Base-by-base conservation (phyloP, 2,329 filamentous ascomycete species). In the Drechslerella coelobrocha region DNA sequence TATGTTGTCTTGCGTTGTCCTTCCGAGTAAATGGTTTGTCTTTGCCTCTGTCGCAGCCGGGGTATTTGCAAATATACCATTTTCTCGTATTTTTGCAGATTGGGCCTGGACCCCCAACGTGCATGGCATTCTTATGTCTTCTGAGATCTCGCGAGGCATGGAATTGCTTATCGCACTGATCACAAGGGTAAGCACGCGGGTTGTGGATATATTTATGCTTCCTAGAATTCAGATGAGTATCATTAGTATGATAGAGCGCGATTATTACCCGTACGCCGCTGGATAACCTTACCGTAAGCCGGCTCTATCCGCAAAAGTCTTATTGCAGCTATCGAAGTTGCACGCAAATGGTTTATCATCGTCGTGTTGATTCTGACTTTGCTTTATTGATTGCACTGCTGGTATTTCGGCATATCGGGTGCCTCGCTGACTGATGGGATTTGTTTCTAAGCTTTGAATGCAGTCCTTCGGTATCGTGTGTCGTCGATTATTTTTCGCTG, bases 181-280 rank as follows among this genome's bases (percentile, higher is more conserved):
- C 52, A 19, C 65, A 69, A 34, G 61, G 57, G 51, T 61, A 69
- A 1, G 51, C 9, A 2, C 56, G 65, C 31, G 56, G 57, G 9
- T 69, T 53, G 21, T 69, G 65, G 27, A 62, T 56, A 24, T 69
- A 69, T 51, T 57, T 69, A 26, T 69, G 65, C 27, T 69, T 69
- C 27, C 65, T 69, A 41, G n/a, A n/a, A n/a, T n/a, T n/a, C n/a
- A n/a, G 14, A 31, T 10, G 29, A 17, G 19, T 8, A 51, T 54
- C 24, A 2, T 23, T 6, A 10, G 12, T 34, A n/a, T n/a, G 52
- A 56, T 24, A 63, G 51, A 27, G 12, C 10, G 23, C 26, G 23
- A 17, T 19, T 26, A 2, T 14, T 43, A n/a, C 9, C n/a, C n/a
- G 7, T 4, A n/a, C 4, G 17, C 19, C 14, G 21, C 4, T 23